These are phyloP conservation scores for Russula griseocarnosa DNA, from an alignment of 768 basidiomycete species.

Conservation along the genomic window DNA sequence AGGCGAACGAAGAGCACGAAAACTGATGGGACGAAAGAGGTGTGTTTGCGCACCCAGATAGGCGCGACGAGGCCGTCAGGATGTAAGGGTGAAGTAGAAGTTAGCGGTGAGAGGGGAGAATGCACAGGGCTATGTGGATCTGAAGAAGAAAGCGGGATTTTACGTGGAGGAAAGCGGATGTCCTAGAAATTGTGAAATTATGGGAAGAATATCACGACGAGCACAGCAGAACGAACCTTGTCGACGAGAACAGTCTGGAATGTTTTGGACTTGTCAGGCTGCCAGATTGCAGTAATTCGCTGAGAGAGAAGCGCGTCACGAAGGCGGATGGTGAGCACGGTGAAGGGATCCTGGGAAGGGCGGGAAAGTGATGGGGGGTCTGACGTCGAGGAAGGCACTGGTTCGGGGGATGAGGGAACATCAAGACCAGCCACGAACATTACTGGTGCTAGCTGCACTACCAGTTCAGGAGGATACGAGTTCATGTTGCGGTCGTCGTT, in stretches of 20 bases:
- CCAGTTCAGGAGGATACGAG: conserved; percentile 85
- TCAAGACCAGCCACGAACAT: conserved; percentile 93
- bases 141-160: conserved; percentile 50
- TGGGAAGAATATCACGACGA: background rate
- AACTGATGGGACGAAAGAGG: conserved; percentile 84
- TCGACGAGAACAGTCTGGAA: conserved; percentile 87
- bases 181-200: conserved; percentile 38
- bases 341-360: conserved; percentile 56
- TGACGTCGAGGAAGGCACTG: conserved; percentile 29
- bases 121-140: conserved; percentile 56
- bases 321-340: conserved; percentile 53
- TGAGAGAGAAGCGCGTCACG: conserved; percentile 65
- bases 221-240: conserved; percentile 42
- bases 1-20: conserved; percentile 89
- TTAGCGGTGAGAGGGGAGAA: conserved; percentile 92
- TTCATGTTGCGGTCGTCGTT: conserved; percentile 54
- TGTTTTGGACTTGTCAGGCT: conserved; percentile 62
- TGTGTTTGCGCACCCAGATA: conserved; percentile 97
- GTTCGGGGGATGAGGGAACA: conserved; percentile 23
- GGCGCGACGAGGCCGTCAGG: conserved; percentile 97
- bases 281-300: conserved; percentile 64
- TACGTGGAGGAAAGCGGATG: conserved; percentile 84
- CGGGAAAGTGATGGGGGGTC: conserved; percentile 31
- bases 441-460: conserved; percentile 85
- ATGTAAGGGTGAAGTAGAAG: conserved; percentile 80